These are phyloP conservation scores for Diaporthe amygdali DNA, from an alignment of 2,329 filamentous ascomycete genomes.

Conservation along the genomic window DNA sequence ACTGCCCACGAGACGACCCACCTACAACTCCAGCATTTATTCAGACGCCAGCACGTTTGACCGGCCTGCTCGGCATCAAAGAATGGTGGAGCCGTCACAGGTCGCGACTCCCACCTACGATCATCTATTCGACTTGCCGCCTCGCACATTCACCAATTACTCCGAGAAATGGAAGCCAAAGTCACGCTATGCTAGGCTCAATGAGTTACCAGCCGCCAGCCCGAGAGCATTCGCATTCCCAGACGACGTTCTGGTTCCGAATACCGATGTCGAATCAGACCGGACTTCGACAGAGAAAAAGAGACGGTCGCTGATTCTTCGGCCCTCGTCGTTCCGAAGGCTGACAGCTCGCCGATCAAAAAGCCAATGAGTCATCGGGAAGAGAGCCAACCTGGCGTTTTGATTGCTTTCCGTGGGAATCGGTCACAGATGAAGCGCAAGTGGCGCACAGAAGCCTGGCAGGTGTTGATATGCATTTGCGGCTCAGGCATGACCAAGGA, in stretches of 20 bases:
- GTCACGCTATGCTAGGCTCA: conserved; percentile 21
- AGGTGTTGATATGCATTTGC: too few species aligned
- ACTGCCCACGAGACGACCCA: background rate
- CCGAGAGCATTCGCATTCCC: background rate
- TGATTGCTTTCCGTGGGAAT: background rate
- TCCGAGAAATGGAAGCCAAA: background rate
- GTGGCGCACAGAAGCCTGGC: background rate
- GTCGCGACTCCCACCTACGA: background rate
- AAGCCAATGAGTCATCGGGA: background rate
- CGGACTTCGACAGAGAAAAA: background rate
- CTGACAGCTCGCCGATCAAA: background rate
- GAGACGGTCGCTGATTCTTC: background rate
- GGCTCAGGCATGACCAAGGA: too few species aligned
- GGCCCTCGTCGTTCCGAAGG: background rate
- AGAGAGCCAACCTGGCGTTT: background rate
- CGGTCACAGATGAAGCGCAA: background rate
- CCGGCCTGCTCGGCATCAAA: background rate
- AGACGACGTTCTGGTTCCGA: background rate
- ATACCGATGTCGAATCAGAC: background rate
- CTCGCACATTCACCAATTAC: background rate
- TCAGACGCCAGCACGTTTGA: background rate
- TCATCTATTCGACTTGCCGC: background rate
- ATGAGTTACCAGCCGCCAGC: conserved; percentile 15
- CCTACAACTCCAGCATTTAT: conserved; percentile 19
- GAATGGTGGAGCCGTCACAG: background rate